Evolutionary conservation across 306 rosid species (phyloP).

Genomic region (Dryas octopetala): DNA sequence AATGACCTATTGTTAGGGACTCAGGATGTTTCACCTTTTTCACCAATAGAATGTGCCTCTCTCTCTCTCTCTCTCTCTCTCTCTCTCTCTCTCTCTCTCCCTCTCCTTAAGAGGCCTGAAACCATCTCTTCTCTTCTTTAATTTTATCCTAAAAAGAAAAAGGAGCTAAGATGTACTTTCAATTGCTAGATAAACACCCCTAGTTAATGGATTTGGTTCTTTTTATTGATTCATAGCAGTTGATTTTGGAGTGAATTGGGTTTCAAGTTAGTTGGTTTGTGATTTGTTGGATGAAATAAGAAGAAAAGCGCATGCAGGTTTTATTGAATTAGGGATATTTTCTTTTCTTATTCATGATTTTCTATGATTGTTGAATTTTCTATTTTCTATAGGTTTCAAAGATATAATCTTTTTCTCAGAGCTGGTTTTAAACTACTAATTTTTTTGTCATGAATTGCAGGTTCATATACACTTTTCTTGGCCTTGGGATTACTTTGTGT

Average conservation of each 20-base stretch:
- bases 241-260: background rate
- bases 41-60: no score
- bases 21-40: no score
- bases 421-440: constrained; percentile 5
- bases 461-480: constrained; percentile 75
- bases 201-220: background rate
- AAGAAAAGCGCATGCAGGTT: background rate
- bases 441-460: constrained; percentile 38
- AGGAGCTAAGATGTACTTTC: background rate
- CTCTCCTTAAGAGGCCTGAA: background rate
- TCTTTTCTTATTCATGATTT: background rate
- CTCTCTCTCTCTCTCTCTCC: no score
- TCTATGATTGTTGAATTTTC: background rate
- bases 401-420: background rate
- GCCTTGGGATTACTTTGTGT: constrained; percentile 60
- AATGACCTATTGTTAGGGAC: no score
- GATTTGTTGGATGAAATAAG: background rate
- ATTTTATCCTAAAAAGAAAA: background rate
- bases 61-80: no score
- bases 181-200: background rate
- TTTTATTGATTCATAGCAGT: background rate
- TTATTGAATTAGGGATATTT: background rate
- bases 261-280: background rate
- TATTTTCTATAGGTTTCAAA: background rate
- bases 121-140: background rate